phyloP scores from a whole-genome alignment of 352 stramenopile species.

The Phytophthora cryptogea region DNA sequence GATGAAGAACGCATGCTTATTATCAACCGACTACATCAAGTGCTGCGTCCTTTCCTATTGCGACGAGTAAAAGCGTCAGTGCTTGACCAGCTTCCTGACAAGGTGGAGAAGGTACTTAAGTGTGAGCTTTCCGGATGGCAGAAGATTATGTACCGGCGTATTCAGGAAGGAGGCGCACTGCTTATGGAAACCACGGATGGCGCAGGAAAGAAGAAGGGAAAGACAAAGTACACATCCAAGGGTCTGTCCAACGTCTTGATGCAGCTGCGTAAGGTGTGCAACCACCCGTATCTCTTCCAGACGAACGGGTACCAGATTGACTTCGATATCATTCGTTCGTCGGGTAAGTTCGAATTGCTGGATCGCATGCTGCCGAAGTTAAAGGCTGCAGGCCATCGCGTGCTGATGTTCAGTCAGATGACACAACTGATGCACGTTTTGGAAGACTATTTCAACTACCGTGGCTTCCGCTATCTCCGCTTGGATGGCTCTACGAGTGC shows the following conservation, averaged over 20 bases:
- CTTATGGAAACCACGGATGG: constrained; percentile 77
- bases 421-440: constrained; percentile 91
- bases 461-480: constrained; percentile 93
- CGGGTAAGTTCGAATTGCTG: constrained; percentile 95
- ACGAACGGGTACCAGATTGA: constrained; percentile 85
- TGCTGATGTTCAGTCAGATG: constrained; percentile 93
- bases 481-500: constrained; percentile 97
- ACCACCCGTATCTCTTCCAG: constrained; percentile 90
- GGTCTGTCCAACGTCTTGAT: constrained; percentile 89
- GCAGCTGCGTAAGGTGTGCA: constrained; percentile 90
- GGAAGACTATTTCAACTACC: constrained; percentile 91
- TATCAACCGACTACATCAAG: constrained; percentile 86
- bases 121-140: constrained; percentile 89
- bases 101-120: constrained; percentile 88
- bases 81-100: constrained; percentile 85
- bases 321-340: constrained; percentile 85
- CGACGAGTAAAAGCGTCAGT: constrained; percentile 88
- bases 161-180: constrained; percentile 86
- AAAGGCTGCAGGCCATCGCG: constrained; percentile 90
- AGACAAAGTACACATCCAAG: constrained; percentile 86
- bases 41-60: constrained; percentile 84
- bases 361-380: constrained; percentile 97
- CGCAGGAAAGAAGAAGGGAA: constrained; percentile 67
- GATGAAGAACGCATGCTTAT: constrained; percentile 91
- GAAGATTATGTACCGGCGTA: constrained; percentile 89